Base-by-base conservation (phyloP, 495 filamentous ascomycete genomes). In the Neurospora sp. region DNA sequence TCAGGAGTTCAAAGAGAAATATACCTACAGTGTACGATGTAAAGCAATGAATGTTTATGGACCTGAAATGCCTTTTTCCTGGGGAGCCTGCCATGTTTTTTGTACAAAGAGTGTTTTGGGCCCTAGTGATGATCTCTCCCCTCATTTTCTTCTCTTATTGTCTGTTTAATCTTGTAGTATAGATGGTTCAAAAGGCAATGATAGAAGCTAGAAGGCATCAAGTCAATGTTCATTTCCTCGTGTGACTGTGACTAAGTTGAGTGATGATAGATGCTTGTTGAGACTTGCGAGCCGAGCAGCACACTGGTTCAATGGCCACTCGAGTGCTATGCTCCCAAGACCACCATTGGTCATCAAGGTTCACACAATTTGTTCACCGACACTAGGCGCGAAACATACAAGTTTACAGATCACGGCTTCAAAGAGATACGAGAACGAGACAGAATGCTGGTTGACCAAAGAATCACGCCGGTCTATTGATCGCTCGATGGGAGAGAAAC, bases 111-210 rank as follows among this genome's bases (percentile, higher is more conserved):
- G 61, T 44, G n/a, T 69, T 71, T 73, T 65, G 71, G 69, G 78
- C 71, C 71, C 75, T 70, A 69, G 59, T 70, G 73, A 76, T 80
- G 27, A 35, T 65, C 14, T 65, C 79, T 79, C 78, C 77, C 73
- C 80, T 81, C 76, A 75, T 41, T 65, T 81, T 79, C 70, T 75
- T 79, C 72, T 75, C 72, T 48, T 45, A 65, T 76, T 78, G 76
- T 81, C 75, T 76, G 76, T 71, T 71, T 71, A 65, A 71, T 76
- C 53, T 42, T 81, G 81, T 82, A 81, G 20, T 76, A 78, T 81
- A 78, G 75, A 79, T 68, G 71, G 76, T 69, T 75, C 77, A 71
- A 61, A 75, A 73, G 77, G 74, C 75, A 77, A 78, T 74, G 77
- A 80, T 78, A 76, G 78, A 76, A 40, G 31, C 27, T 5, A 9